These are phyloP conservation scores for Isoetes engelmannii DNA, from an alignment of 83 land plant species.

Conservation along the genomic window DNA sequence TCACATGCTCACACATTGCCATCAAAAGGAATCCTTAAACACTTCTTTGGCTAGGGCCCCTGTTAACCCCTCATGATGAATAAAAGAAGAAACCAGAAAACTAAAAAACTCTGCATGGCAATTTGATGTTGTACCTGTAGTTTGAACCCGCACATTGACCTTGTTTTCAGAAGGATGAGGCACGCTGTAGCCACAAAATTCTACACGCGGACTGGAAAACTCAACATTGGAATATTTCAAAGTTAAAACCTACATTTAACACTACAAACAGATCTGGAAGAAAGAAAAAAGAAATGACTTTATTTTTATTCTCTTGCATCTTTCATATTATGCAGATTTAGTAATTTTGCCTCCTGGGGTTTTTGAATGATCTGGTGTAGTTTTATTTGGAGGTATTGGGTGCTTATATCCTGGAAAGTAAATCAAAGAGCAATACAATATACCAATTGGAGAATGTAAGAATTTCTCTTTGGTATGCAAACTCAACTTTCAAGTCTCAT, in stretches of 20 bases:
- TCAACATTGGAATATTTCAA: constrained; percentile 8
- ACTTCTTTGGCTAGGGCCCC: constrained; percentile 83
- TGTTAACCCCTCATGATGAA: constrained; percentile 3
- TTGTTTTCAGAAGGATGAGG: constrained; percentile 92
- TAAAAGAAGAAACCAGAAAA: not conserved
- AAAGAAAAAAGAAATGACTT: no score
- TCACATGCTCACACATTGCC: constrained; percentile 65
- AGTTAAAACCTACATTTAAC: not conserved
- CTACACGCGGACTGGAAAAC: constrained; percentile 67
- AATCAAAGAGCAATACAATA: no score
- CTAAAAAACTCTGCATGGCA: not conserved
- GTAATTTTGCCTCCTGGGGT: no score
- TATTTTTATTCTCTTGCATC: no score
- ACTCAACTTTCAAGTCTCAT: no score
- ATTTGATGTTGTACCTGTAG: constrained; percentile 55
- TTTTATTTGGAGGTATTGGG: no score
- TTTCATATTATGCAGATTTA: no score
- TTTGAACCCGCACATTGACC: constrained; percentile 83
- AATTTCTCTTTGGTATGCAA: no score
- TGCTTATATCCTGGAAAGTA: no score
- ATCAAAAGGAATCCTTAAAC: constrained; percentile 72
- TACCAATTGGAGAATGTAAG: no score
- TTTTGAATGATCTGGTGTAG: no score
- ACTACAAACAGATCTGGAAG: not conserved
- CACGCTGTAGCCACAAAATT: constrained; percentile 84